Conservation (phyloP, 2,329 filamentous ascomycete species). For the Macrophomina tecta region DNA sequence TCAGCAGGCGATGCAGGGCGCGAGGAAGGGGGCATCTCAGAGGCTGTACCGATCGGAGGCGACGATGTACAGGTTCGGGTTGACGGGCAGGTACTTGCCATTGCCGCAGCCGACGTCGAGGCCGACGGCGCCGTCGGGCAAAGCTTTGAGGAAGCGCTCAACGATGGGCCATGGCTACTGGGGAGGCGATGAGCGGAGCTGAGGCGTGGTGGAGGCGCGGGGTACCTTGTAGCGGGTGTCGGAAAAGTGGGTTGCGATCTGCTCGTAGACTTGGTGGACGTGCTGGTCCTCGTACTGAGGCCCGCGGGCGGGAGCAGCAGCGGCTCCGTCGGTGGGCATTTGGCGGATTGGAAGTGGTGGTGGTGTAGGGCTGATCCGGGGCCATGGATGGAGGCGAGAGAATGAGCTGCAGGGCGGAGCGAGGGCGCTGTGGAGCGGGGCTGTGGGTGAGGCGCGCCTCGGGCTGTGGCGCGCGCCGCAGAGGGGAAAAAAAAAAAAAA, state of each 20-base stretch:
- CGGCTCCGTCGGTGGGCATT: background rate
- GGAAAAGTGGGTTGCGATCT: constrained; percentile 84
- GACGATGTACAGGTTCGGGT: constrained; percentile 77
- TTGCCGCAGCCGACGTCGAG: constrained; percentile 96
- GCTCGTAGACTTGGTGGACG: constrained; percentile 90
- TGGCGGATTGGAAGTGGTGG: background rate
- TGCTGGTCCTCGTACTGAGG: constrained; percentile 80
- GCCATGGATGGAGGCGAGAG: background rate
- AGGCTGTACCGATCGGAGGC: constrained; percentile 70
- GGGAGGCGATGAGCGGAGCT: constrained; percentile 22
- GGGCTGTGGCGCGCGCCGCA: constrained; percentile 16
- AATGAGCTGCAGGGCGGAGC: background rate
- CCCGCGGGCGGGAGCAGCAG: constrained; percentile 37
- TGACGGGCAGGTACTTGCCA: constrained; percentile 89
- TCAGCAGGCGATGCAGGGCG: too few species aligned
- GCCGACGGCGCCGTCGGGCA: constrained; percentile 75
- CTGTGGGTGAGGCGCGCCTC: background rate
- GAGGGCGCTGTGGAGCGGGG: background rate
- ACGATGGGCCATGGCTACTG: constrained; percentile 88
- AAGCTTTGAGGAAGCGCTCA: constrained; percentile 72
- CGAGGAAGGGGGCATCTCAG: background rate
- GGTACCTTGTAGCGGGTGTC: constrained; percentile 73
- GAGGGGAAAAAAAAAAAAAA: constrained; percentile 12
- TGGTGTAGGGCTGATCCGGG: background rate
- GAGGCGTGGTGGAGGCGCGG: background rate